Evolutionary conservation across 495 filamentous ascomycete genomes (phyloP).

Genomic region (Hypoxylon rickii): DNA sequence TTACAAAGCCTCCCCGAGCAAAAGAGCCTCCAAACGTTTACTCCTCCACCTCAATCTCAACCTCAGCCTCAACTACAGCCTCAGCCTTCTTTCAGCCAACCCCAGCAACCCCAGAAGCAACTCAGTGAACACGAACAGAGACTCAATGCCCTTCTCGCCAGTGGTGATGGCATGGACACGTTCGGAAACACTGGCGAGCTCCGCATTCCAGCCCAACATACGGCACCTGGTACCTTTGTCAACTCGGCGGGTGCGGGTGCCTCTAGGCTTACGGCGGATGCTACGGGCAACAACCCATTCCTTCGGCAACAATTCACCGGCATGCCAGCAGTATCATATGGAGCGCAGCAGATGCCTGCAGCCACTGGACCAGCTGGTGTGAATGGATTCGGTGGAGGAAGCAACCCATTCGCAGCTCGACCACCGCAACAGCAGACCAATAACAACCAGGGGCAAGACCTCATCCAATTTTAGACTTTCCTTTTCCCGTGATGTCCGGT

Average conservation of each 20-base stretch:
- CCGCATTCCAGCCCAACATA: conserved; percentile 96
- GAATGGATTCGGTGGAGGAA: conserved; percentile 56
- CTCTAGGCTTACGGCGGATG: conserved; percentile 68
- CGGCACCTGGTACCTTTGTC: conserved; percentile 93
- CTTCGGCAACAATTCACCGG: conserved; percentile 79
- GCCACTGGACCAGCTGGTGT: conserved; percentile 70
- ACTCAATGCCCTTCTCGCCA: conserved; percentile 86
- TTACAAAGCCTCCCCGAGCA: conserved; percentile 74
- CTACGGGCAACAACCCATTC: conserved; percentile 92
- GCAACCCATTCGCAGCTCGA: conserved; percentile 74
- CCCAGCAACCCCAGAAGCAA: conserved; percentile 56
- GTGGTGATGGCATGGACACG: conserved; percentile 91
- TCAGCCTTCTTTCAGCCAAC: conserved; percentile 45
- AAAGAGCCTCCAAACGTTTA: conserved; percentile 60
- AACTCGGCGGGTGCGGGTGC: conserved; percentile 86
- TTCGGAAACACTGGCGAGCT: conserved; percentile 95
- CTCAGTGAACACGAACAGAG: conserved; percentile 78
- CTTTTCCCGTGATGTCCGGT: too few relatives aligned
- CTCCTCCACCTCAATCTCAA: conserved; percentile 40
- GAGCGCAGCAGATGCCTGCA: conserved; percentile 66
- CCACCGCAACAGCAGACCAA: conserved; percentile 68
- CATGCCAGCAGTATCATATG: conserved; percentile 65
- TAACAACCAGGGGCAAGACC: conserved; percentile 70
- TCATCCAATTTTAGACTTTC: conserved; percentile 81
- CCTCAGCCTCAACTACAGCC: conserved; percentile 20